phyloP scores from a whole-genome alignment of 1,139 yeast species.

The Saccharomyces hybrid region DNA sequence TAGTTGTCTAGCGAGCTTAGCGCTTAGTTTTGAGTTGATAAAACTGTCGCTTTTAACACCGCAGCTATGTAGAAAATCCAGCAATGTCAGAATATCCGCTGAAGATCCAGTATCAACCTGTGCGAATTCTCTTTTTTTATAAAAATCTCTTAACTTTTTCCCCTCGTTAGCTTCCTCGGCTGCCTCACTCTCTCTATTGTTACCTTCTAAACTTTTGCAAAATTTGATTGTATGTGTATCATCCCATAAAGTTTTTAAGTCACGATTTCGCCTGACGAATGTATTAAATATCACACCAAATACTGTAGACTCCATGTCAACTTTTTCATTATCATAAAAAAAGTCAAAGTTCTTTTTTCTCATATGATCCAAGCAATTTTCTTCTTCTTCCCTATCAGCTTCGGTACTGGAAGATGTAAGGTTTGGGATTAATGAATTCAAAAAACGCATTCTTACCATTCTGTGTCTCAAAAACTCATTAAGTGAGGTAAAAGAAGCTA shows the following conservation, averaged over 20 bases:
- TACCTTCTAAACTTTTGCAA: conserved; percentile 35
- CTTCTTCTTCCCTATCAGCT: not conserved
- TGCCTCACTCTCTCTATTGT: conserved; percentile 14
- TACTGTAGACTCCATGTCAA: conserved; percentile 66
- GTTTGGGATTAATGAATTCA: conserved; percentile 20
- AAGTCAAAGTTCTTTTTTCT: conserved; percentile 50
- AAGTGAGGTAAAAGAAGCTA: conserved; percentile 73
- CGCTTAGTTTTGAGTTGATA: conserved; percentile 74
- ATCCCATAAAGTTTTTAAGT: conserved; percentile 51
- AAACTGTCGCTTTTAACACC: conserved; percentile 43
- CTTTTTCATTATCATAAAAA: conserved; percentile 48
- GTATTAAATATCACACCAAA: conserved; percentile 69
- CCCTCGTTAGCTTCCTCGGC: conserved; percentile 14
- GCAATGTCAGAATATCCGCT: conserved; percentile 44
- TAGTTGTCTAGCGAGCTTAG: conserved; percentile 76
- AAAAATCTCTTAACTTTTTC: conserved; percentile 14
- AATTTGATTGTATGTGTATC: conserved; percentile 47
- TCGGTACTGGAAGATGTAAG: conserved; percentile 3
- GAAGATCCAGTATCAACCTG: conserved; percentile 31
- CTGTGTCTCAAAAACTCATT: conserved; percentile 51
- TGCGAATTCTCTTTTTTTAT: conserved; percentile 31
- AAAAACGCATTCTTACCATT: conserved; percentile 24
- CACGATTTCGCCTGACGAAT: conserved; percentile 36
- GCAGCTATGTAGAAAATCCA: conserved; percentile 41
- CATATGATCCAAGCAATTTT: conserved; percentile 5